Conservation (phyloP, 1,139 yeast genomes). For the Saccharomycopsis hybrid region DNA sequence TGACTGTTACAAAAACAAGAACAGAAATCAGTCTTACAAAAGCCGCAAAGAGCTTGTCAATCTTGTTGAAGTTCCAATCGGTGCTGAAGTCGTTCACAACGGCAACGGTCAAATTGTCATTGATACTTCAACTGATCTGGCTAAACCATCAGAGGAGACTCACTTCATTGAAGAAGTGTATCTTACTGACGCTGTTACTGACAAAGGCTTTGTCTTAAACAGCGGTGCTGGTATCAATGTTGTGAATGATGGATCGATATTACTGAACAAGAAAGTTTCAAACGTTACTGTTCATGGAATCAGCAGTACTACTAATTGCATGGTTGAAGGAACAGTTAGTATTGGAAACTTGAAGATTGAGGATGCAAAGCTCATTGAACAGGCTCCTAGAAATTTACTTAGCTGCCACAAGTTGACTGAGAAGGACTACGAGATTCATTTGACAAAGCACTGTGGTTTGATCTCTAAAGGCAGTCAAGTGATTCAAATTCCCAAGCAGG, state of each 20-base stretch:
- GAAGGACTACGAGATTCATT: background rate
- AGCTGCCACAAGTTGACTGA: background rate
- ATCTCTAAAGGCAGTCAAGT: background rate
- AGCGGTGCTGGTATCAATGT: background rate
- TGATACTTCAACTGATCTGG: background rate
- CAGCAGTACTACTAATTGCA: background rate
- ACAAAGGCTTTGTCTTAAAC: background rate
- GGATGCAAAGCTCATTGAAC: background rate
- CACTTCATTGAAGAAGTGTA: background rate
- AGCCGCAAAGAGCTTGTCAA: background rate
- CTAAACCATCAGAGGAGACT: background rate
- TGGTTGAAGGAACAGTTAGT: too few relatives aligned
- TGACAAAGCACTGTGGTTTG: background rate
- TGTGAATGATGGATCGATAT: background rate
- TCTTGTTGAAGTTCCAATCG: background rate
- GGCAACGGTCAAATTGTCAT: background rate
- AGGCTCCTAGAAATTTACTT: background rate
- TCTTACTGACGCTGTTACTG: background rate
- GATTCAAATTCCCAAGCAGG: background rate
- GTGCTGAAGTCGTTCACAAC: background rate
- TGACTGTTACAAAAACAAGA: background rate
- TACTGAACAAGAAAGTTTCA: background rate
- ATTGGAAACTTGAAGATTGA: background rate
- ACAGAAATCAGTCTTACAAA: background rate
- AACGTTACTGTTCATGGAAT: background rate